Evolutionary conservation across 257 asterid genomes (phyloP).

Genomic region (Ligustrum vulgare): DNA sequence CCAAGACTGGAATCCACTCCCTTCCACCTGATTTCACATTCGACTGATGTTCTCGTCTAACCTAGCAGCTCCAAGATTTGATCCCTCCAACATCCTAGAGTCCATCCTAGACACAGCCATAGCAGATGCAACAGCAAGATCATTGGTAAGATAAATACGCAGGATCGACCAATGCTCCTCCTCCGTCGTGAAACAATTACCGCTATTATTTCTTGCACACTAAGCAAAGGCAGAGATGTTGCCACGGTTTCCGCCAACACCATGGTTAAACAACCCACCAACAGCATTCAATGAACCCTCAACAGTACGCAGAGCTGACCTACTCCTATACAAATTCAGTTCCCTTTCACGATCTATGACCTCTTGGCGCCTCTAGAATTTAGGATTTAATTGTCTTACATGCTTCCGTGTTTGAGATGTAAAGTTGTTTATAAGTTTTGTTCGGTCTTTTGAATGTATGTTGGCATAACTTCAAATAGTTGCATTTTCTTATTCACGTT

Average conservation of each 20-base stretch:
- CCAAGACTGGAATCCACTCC: no score
- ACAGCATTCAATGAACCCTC: no score
- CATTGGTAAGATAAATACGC: constrained; percentile 53
- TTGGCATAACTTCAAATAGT: no score
- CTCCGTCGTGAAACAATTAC: constrained; percentile 36
- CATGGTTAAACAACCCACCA: no score
- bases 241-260: background rate
- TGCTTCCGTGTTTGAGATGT: no score
- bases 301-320: constrained; percentile 65
- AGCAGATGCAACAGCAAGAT: constrained; percentile 41
- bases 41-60: no score
- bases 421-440: no score
- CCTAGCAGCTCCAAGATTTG: constrained; percentile 50
- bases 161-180: constrained; percentile 76
- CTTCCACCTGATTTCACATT: no score
- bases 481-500: no score
- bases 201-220: constrained; percentile 7
- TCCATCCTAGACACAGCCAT: constrained; percentile 50
- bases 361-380: constrained; percentile 27
- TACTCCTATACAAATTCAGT: constrained; percentile 53
- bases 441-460: no score
- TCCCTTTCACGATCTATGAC: constrained; percentile 38
- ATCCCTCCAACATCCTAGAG: constrained; percentile 46
- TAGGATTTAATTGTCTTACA: no score
- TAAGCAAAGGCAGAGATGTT: background rate